Conservation (phyloP, 1,284 basidiomycete genomes). For the Filobasidium uniguttulatum region DNA sequence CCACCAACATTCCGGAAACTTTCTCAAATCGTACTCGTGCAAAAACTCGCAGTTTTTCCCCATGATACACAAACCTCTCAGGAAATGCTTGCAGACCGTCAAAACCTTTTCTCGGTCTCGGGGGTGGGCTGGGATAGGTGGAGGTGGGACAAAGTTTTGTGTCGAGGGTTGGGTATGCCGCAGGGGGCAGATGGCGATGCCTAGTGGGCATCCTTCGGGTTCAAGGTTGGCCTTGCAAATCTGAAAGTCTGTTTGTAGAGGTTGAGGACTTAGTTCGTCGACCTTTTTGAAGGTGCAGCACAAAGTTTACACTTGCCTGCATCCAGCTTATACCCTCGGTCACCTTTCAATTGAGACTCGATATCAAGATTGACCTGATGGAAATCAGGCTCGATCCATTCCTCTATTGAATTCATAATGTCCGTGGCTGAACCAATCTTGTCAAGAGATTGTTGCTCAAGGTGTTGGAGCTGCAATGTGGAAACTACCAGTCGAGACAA, state of each 20-base stretch:
- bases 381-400: conserved; percentile 62
- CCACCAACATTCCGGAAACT: conserved; percentile 99
- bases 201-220: conserved; percentile 71
- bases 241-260: conserved; percentile 54
- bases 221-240: conserved; percentile 73
- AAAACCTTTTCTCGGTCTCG: conserved; percentile 68
- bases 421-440: too few species aligned
- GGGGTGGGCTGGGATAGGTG: conserved; percentile 60
- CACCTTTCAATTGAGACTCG: conserved; percentile 69
- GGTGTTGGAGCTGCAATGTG: too few species aligned
- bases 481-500: too few species aligned
- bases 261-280: too few species aligned
- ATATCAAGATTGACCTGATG: conserved; percentile 81
- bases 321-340: conserved; percentile 79
- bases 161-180: conserved; percentile 75
- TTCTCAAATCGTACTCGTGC: conserved; percentile 94
- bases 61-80: conserved; percentile 95
- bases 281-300: background rate
- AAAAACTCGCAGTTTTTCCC: conserved; percentile 96
- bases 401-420: background rate
- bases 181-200: conserved; percentile 71
- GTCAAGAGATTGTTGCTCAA: too few species aligned
- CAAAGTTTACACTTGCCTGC: conserved; percentile 47
- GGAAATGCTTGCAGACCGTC: conserved; percentile 99
- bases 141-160: conserved; percentile 74